Percentiles rank a stretch among this genome's conserved stretches.
Evolutionary conservation across 192 early-diverging fungal species (phyloP).

Genomic region (Gonapodya prolifera): DNA sequence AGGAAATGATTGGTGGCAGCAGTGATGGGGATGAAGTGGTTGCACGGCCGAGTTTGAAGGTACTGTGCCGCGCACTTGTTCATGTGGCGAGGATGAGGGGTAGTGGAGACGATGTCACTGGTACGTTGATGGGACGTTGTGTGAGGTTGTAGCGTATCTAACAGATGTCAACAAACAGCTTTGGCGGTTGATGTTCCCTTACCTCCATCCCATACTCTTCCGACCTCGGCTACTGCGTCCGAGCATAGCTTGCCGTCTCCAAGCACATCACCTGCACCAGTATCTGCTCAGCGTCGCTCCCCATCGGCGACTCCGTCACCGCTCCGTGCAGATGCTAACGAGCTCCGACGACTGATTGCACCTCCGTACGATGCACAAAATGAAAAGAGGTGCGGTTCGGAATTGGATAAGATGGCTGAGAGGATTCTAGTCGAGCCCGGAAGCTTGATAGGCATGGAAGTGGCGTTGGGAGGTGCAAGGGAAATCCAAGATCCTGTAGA

Average conservation of each 20-base stretch:
- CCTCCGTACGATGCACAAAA: background rate
- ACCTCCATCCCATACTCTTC: background rate
- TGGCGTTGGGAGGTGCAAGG: background rate
- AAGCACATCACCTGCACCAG: background rate
- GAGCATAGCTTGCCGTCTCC: background rate
- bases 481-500: background rate
- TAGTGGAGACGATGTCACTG: background rate
- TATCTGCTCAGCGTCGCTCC: background rate
- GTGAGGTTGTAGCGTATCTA: background rate
- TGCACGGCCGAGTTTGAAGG: background rate
- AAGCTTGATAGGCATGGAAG: background rate
- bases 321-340: background rate
- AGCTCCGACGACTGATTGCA: background rate
- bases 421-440: background rate
- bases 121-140: no score
- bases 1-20: background rate
- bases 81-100: background rate
- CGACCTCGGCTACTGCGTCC: background rate
- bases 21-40: background rate
- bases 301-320: background rate
- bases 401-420: background rate
- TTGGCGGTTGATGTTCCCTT: background rate
- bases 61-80: background rate
- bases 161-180: background rate
- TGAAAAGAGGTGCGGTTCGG: background rate